phyloP scores from a whole-genome alignment of 495 filamentous ascomycete genomes.

The Daldinia loculata region DNA sequence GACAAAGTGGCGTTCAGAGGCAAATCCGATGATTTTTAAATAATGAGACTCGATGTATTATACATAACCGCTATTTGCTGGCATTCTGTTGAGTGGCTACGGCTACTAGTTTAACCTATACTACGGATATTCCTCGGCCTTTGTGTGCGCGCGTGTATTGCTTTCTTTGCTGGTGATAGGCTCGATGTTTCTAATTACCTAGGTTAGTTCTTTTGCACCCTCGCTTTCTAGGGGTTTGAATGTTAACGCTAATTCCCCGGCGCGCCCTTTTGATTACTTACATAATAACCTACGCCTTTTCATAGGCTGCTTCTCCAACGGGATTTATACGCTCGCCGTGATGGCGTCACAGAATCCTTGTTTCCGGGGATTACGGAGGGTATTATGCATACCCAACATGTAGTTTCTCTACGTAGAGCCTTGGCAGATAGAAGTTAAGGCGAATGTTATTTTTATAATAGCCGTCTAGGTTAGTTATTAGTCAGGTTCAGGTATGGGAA shows the following conservation, averaged over 20 bases:
- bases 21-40: constrained; percentile 31
- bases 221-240: constrained; percentile 28
- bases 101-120: constrained; percentile 9
- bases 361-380: neutral
- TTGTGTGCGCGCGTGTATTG: neutral
- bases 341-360: constrained; percentile 1
- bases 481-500: neutral
- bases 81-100: constrained; percentile 6
- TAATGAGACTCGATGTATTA: constrained; percentile 31
- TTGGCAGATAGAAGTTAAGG: neutral
- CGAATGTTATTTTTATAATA: neutral
- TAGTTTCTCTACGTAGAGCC: neutral
- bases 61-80: constrained; percentile 13
- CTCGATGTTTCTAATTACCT: neutral
- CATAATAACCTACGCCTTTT: neutral
- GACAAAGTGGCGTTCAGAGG: constrained; percentile 29
- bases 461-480: neutral
- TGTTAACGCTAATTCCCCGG: constrained; percentile 16
- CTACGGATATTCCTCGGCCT: constrained; percentile 34
- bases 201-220: neutral
- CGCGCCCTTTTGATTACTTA: constrained; percentile 30
- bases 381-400: neutral
- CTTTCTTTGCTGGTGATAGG: neutral
- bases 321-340: neutral
- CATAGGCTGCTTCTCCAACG: neutral